Conservation (phyloP, 495 filamentous ascomycete genomes). For the Penicillium turbatum region DNA sequence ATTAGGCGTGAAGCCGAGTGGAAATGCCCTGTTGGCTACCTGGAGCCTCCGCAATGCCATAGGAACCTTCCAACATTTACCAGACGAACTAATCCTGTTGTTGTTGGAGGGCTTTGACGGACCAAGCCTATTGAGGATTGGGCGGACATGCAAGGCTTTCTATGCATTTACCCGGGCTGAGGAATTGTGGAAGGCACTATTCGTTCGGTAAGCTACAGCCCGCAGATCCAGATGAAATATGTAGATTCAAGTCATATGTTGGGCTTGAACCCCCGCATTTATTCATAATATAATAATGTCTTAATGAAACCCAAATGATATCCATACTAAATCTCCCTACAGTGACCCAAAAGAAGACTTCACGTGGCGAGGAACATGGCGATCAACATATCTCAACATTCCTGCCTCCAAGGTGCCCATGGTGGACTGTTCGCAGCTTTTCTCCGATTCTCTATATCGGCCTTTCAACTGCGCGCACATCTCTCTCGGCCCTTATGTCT, state of each 20-base stretch:
- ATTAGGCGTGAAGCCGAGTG: conserved; percentile 77
- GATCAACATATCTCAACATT: conserved; percentile 69
- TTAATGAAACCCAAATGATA: neutral
- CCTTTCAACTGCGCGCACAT: conserved; percentile 88
- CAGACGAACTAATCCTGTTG: conserved; percentile 77
- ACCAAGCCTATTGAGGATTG: conserved; percentile 56
- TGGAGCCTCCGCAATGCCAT: conserved; percentile 60
- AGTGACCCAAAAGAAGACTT: conserved; percentile 48
- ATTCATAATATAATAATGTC: neutral
- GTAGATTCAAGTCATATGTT: neutral
- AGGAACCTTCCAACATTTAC: conserved; percentile 60
- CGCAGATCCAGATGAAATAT: conserved; percentile 2
- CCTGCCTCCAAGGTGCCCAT: conserved; percentile 50
- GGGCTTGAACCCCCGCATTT: neutral
- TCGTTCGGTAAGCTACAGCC: conserved; percentile 67
- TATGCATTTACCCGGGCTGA: conserved; percentile 84
- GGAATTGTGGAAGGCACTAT: conserved; percentile 86
- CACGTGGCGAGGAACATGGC: conserved; percentile 83
- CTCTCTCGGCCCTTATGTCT: conserved; percentile 57
- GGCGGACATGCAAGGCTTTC: conserved; percentile 81
- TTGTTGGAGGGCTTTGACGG: conserved; percentile 73
- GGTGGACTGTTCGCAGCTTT: conserved; percentile 67
- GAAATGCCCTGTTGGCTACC: conserved; percentile 71
- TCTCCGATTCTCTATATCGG: conserved; percentile 84
- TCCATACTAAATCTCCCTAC: neutral